These are phyloP conservation scores for Notholithocarpus densiflorus DNA, from an alignment of 306 rosid species.

Conservation along the genomic window DNA sequence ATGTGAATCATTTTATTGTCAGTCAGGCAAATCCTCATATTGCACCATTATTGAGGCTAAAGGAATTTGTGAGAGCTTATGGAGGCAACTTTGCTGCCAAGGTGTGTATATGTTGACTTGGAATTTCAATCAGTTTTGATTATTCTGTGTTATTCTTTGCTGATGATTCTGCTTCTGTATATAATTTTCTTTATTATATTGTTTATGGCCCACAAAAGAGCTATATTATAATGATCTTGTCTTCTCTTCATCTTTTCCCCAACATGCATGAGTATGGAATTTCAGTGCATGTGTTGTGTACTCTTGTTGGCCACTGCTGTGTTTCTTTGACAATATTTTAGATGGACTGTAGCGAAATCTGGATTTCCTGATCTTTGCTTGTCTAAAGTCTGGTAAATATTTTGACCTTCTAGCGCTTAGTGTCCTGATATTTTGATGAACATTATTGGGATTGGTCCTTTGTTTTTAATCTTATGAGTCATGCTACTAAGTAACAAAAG, in stretches of 20 bases:
- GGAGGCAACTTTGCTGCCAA: conserved; percentile 98
- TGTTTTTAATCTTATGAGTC: neutral
- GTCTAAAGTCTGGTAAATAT: neutral
- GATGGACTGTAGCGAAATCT: too few relatives aligned
- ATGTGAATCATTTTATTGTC: conserved; percentile 93
- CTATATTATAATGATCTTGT: neutral
- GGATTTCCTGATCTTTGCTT: too few relatives aligned
- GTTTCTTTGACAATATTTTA: too few relatives aligned
- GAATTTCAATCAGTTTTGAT: neutral
- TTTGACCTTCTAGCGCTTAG: neutral
- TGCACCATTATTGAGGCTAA: conserved; percentile 83
- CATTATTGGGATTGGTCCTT: neutral
- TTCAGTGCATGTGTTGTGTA: too few relatives aligned
- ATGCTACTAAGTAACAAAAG: neutral
- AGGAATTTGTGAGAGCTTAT: conserved; percentile 68
- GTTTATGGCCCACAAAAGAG: too few relatives aligned
- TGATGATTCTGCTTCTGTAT: neutral
- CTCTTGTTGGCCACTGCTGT: too few relatives aligned
- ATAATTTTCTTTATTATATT: too few relatives aligned
- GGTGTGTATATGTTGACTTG: conserved; percentile 46
- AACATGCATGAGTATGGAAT: neutral
- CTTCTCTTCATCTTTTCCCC: neutral
- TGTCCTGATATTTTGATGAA: neutral
- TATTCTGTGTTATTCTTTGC: neutral
- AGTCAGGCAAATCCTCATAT: conserved; percentile 97